A percentile compares a stretch with the other conserved stretches of the same genome.
Evolutionary conservation across 192 early-diverging fungal genomes (phyloP).

Genomic region (Entomortierella beljakovae): DNA sequence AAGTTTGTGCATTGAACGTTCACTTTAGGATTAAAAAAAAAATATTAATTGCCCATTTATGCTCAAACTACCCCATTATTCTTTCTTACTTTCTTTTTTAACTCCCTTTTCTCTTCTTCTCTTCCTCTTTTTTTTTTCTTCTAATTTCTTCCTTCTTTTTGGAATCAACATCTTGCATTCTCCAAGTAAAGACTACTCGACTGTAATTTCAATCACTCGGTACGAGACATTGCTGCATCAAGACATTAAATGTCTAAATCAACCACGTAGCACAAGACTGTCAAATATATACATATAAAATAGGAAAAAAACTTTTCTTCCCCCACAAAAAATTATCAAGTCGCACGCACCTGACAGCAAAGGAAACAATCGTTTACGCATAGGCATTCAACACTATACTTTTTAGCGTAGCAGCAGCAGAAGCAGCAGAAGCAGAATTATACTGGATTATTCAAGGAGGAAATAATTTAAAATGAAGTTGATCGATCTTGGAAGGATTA

Average conservation of each 20-base stretch:
- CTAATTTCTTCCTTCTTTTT: neutral
- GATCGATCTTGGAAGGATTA: slow-evolving; percentile 38
- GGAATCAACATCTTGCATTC: neutral
- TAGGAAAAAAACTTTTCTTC: slow-evolving; percentile 11
- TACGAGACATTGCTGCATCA: neutral
- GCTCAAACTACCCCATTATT: neutral
- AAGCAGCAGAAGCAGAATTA: too few relatives aligned
- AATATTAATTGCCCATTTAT: neutral
- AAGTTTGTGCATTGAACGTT: neutral
- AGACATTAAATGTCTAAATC: neutral
- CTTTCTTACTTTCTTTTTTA: too few relatives aligned
- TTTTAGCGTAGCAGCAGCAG: too few relatives aligned
- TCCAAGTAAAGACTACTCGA: neutral
- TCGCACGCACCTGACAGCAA: too few relatives aligned
- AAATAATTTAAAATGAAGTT: neutral
- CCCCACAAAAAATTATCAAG: slow-evolving; percentile 20
- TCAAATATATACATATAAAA: neutral
- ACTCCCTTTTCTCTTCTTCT: neutral
- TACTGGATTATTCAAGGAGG: neutral
- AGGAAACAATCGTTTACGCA: neutral
- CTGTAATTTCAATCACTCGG: neutral
- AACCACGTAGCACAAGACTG: slow-evolving; percentile 14
- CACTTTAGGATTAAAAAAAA: neutral
- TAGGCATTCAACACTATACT: neutral
- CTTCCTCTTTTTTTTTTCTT: neutral